Evolutionary conservation across 179 eudicot species (phyloP), one percentile per base, ranked within the genome.

Genomic region (Vitellaria paradoxa): DNA sequence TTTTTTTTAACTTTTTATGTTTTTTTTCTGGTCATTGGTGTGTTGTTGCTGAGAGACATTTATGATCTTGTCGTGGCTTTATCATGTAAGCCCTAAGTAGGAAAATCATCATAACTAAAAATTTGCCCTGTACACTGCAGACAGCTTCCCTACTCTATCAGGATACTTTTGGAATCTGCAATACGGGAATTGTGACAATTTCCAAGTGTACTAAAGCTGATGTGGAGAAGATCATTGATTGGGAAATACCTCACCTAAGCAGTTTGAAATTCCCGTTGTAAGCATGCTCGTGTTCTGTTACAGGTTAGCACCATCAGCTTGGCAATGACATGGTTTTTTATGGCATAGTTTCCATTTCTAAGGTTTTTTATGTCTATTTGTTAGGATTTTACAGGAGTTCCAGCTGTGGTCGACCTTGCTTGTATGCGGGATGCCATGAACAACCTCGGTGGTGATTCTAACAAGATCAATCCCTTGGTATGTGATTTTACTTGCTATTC

Each of bases 151-250:
- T 93, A 90, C 77, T 90, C 96, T 8, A 93, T 92, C 68, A 86
- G 87, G 85, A 92, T 93, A 77, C 87, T 93, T 70, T 77, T 92
- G 84, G 97, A 93, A 81, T 89, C 97, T 18, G 97, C 97, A 24
- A 93, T 93, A 68, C 89, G 88, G 97, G 10, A 89, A 93, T 80
- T 92, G 97, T 80, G 98, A 92, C 84, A 91, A 91, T 73, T 93
- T 91, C 82, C 97, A 89, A 87, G 97, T 93, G n/a, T 67, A 93
- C 89, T 3, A 85, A 84, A 82, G 80, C 81, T 30, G 97, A 93
- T 77, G 97, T 93, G 57, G 97, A 93, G 86, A 93, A 93, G 86
- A 93, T 93, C 77, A 85, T 93, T 72, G 98, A 93, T 83, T 93
- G 98, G 98, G 95, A 93, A 93, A 87, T 77, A 79, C 93, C 45